Evolutionary conservation across 2,329 filamentous ascomycete species (phyloP).

Genomic region (Sporothrix dimorphospora): DNA sequence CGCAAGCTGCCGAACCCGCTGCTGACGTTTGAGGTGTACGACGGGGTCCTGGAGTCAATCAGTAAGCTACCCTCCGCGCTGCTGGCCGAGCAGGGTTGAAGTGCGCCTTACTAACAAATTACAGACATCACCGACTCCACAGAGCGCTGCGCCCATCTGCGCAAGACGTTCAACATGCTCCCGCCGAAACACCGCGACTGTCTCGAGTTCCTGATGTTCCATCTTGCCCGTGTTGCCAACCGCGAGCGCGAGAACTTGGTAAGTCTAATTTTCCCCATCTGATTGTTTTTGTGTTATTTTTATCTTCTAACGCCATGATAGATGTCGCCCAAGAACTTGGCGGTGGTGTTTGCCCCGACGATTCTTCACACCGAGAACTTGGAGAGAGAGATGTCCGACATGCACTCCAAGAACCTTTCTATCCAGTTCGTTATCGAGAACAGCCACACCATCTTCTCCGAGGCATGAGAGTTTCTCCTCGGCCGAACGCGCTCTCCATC

Average conservation of each 20-base stretch:
- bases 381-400: constrained; percentile 94
- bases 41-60: constrained; percentile 79
- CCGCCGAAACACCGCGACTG: constrained; percentile 85
- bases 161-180: constrained; percentile 74
- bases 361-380: constrained; percentile 92
- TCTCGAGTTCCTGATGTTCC: constrained; percentile 91
- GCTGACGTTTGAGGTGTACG: constrained; percentile 91
- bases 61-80: constrained; percentile 52
- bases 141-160: constrained; percentile 72
- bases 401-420: constrained; percentile 88
- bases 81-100: background rate
- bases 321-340: constrained; percentile 96
- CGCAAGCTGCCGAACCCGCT: constrained; percentile 86
- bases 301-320: constrained; percentile 42
- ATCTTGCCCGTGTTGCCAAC: constrained; percentile 82
- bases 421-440: constrained; percentile 94
- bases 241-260: constrained; percentile 84
- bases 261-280: no score
- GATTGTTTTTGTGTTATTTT: no score
- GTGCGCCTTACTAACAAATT: constrained; percentile 32
- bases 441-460: constrained; percentile 76
- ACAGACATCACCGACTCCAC: constrained; percentile 65
- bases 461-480: constrained; percentile 38
- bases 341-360: constrained; percentile 96
- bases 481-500: background rate